Conservation (phyloP, 73 alveolate species). For the Diophrys sp. region DNA sequence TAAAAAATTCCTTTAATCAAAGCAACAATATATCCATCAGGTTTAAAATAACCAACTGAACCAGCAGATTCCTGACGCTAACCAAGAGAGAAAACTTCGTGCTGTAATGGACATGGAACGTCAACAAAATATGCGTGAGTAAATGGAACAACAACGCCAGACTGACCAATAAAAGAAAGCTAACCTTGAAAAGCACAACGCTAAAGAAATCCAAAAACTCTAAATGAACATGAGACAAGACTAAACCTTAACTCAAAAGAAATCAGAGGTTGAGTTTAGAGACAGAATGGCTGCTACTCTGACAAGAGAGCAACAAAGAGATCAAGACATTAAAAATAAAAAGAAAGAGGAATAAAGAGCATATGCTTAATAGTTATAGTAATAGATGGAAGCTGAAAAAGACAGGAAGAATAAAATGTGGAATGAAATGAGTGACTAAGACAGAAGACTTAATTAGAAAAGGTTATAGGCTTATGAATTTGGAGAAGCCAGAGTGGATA, state of each 20-base stretch:
- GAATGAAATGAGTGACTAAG: neutral
- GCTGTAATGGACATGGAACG: neutral
- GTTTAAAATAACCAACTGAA: neutral
- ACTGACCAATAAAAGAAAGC: neutral
- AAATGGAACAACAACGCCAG: neutral
- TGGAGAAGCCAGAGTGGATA: neutral
- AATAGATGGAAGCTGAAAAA: neutral
- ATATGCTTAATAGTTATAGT: neutral
- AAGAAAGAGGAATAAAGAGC: neutral
- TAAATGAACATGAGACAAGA: neutral
- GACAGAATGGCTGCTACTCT: neutral
- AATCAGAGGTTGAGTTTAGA: neutral
- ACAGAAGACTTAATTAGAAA: neutral
- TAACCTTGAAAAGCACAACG: neutral
- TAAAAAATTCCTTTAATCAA: neutral
- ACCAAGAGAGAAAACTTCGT: neutral
- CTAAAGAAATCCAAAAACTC: neutral
- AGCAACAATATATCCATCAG: neutral
- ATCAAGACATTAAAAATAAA: too few relatives aligned
- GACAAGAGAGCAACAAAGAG: neutral
- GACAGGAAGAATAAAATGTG: neutral
- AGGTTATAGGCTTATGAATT: neutral
- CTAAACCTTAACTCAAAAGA: neutral
- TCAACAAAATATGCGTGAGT: neutral
- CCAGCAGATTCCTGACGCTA: neutral